Evolutionary conservation across 441 rosid genomes (phyloP).

Genomic region (Bocquillonia castaneifolia): DNA sequence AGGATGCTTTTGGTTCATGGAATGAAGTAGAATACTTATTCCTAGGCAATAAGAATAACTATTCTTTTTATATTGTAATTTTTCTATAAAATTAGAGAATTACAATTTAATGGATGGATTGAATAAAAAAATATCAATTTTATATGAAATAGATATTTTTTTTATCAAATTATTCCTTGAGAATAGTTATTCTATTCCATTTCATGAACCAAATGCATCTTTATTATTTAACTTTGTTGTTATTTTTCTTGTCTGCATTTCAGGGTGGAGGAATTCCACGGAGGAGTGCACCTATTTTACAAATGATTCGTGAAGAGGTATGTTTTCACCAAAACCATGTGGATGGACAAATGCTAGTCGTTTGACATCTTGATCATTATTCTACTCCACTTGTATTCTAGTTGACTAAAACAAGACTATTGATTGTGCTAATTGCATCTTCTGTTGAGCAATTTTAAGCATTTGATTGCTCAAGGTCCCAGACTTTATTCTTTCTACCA

Average conservation of each 20-base stretch:
- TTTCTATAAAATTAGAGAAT: too few species aligned
- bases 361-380: conserved; percentile 6
- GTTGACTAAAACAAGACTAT: not conserved
- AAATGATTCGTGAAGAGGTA: conserved; percentile 83
- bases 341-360: not conserved
- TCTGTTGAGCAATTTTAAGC: not conserved
- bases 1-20: too few species aligned
- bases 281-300: conserved; percentile 75
- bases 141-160: too few species aligned
- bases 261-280: conserved; percentile 92
- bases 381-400: not conserved
- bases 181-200: too few species aligned
- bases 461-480: not conserved
- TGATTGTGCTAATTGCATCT: not conserved
- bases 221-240: not conserved
- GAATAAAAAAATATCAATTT: too few species aligned
- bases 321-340: conserved; percentile 11
- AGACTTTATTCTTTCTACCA: not conserved
- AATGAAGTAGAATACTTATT: too few species aligned
- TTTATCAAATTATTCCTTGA: too few species aligned
- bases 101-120: too few species aligned
- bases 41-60: too few species aligned
- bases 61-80: too few species aligned
- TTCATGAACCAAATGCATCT: too few species aligned
- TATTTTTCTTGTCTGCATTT: conserved; percentile 17